phyloP scores from a whole-genome alignment of 2,329 filamentous ascomycete genomes.

The Thielaviopsis ethacetica region DNA sequence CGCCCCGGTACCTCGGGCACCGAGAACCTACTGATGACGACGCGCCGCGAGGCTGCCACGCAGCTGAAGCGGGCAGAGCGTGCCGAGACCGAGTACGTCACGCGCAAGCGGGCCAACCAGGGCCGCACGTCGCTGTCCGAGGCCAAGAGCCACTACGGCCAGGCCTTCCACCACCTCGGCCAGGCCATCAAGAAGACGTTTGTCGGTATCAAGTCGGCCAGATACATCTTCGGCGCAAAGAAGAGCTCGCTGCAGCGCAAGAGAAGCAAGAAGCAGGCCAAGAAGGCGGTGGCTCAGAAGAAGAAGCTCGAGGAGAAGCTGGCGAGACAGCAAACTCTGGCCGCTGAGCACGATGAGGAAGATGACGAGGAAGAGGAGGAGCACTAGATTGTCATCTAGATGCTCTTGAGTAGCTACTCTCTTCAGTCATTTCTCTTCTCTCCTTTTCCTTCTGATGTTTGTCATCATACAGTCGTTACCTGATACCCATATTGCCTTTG shows the following conservation, averaged over 20 bases:
- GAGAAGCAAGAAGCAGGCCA: slow-evolving; percentile 18
- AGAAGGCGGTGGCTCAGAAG: slow-evolving; percentile 20
- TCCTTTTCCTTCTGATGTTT: slow-evolving; percentile 1
- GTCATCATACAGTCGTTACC: slow-evolving; percentile 4
- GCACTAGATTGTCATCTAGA: background rate
- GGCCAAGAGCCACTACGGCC: slow-evolving; percentile 23
- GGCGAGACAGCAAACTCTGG: slow-evolving; percentile 14
- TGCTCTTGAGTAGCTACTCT: background rate
- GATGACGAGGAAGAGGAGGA: slow-evolving; percentile 7
- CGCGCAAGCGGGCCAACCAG: slow-evolving; percentile 24
- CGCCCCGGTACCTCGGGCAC: slow-evolving; percentile 28
- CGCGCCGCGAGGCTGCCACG: slow-evolving; percentile 22
- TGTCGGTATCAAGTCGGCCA: slow-evolving; percentile 19
- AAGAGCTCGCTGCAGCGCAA: slow-evolving; percentile 18
- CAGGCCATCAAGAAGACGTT: slow-evolving; percentile 19
- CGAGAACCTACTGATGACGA: slow-evolving; percentile 24
- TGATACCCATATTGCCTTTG: slow-evolving; percentile 2
- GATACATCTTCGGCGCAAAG: slow-evolving; percentile 23
- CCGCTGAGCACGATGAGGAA: slow-evolving; percentile 8
- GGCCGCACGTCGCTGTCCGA: slow-evolving; percentile 23
- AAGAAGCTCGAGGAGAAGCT: slow-evolving; percentile 21
- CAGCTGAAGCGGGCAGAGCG: slow-evolving; percentile 23
- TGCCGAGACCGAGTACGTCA: slow-evolving; percentile 25
- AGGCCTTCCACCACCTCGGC: slow-evolving; percentile 22
- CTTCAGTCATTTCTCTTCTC: background rate